These are phyloP conservation scores for Hypoxylon lienhwacheense DNA, from an alignment of 495 filamentous ascomycete species.

Conservation along the genomic window DNA sequence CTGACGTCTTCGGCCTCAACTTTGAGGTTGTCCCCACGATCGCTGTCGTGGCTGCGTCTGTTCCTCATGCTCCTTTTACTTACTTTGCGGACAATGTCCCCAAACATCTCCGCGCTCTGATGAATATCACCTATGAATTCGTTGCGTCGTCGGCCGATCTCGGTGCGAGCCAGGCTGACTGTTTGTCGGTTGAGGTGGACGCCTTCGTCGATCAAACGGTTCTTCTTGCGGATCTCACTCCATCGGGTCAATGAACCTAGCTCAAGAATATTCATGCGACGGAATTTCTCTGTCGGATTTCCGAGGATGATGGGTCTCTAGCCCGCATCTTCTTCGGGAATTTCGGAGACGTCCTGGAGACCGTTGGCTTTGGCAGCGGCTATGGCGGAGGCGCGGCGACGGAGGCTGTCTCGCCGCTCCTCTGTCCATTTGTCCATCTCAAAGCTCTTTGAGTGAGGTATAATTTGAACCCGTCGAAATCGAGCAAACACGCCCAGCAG, in stretches of 20 bases:
- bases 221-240: slow-evolving; percentile 70
- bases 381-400: slow-evolving; percentile 39
- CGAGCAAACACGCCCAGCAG: slow-evolving; percentile 61
- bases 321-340: slow-evolving; percentile 53
- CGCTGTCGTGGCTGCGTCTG: slow-evolving; percentile 37
- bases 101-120: slow-evolving; percentile 31
- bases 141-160: slow-evolving; percentile 38
- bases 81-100: slow-evolving; percentile 41
- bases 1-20: slow-evolving; percentile 27
- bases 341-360: slow-evolving; percentile 43
- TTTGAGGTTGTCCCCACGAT: slow-evolving; percentile 15
- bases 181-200: slow-evolving; percentile 45
- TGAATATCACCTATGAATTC: slow-evolving; percentile 34
- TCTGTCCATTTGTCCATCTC: slow-evolving; percentile 56
- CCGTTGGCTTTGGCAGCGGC: slow-evolving; percentile 42
- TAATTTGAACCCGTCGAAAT: slow-evolving; percentile 66
- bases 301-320: slow-evolving; percentile 70
- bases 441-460: slow-evolving; percentile 56
- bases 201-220: slow-evolving; percentile 56
- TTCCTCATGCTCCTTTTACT: slow-evolving; percentile 42
- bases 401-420: slow-evolving; percentile 45
- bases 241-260: slow-evolving; percentile 64
- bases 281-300: slow-evolving; percentile 64
- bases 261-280: slow-evolving; percentile 68
- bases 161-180: slow-evolving; percentile 42